Base-by-base conservation (phyloP, 2,329 filamentous ascomycete species). In the Neofusicoccum sp. region DNA sequence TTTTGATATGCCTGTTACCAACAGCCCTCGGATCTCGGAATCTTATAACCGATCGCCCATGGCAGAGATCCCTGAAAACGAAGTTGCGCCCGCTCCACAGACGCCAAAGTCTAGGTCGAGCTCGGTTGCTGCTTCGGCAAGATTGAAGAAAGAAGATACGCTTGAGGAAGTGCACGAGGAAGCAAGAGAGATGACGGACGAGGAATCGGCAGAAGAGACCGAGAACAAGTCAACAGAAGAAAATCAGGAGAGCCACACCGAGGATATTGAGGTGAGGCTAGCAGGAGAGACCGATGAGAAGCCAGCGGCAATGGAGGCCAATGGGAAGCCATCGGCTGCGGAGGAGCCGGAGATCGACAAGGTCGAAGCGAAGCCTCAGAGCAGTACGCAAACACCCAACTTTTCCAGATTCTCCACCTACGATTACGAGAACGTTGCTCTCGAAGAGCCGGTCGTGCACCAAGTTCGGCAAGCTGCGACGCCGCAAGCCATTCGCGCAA, bases 401-500 rank as follows among this genome's bases (percentile, higher is more conserved):
- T 22, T 52, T 29, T 12, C 48, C 7, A 62, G 59, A 16, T 39
- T 44, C 37, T 54, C 59, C 4, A 37, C 61, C 16, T 56, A 76
- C 29, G 74, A 77, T 56, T 76, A 76, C 6, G 71, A 75, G 12
- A 73, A 76, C n/a, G 78, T 81, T 5, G 78, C 79, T 31, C 73
- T 78, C 41, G 82, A 91, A 67, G 88, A 90, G 69, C 84, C 88
- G 1, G 80, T 92, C 37, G 84, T 93, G 34, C 90, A 88, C 64
- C 88, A 91, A 69, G 84, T 91, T 6, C 84, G 87, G 59, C 84
- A 86, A 44, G 81, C 85, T 47, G 80, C 87, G 52, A 84, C 85
- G 2, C 87, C 89, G 1, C 86, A 89, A 61, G 84, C 87, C 62
- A 87, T 93, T 63, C 89, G 91, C 71, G 91, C 92, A 29, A 89